These are phyloP conservation scores for Purshia tridentata DNA, from an alignment of 306 rosid species.

Conservation along the genomic window DNA sequence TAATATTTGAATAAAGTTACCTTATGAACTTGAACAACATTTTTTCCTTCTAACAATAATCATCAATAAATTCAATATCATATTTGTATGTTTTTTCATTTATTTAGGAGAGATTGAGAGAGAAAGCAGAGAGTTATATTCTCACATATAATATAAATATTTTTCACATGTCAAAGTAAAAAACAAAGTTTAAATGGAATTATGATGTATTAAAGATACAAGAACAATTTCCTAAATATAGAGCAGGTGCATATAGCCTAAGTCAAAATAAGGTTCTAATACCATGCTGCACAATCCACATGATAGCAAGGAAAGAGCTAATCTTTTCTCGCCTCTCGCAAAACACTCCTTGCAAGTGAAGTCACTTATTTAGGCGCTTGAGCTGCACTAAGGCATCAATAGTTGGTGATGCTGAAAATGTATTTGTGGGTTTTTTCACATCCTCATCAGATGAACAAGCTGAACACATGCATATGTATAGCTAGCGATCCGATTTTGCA, in stretches of 20 bases:
- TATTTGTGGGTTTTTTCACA: conserved; percentile 49
- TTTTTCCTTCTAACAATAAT: no score
- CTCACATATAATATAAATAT: no score
- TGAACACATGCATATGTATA: conserved; percentile 77
- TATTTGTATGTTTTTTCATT: no score
- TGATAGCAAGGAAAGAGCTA: conserved; percentile 29
- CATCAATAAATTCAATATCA: no score
- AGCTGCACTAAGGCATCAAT: conserved; percentile 64
- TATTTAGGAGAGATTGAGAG: no score
- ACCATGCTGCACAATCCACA: conserved; percentile 46
- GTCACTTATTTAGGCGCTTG: conserved; percentile 69
- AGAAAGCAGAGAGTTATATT: no score
- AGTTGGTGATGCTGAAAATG: conserved; percentile 48
- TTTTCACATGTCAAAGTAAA: conserved; percentile 8
- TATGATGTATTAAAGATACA: conserved; percentile 11
- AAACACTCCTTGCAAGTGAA: conserved; percentile 6
- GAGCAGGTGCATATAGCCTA: conserved; percentile 34
- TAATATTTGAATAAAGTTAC: no score
- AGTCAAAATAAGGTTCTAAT: conserved; percentile 40
- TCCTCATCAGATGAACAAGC: conserved; percentile 78
- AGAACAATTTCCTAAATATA: conserved; percentile 26
- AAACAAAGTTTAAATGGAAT: conserved; percentile 28
- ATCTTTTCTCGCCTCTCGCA: conserved; percentile 11
- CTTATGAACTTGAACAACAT: no score
- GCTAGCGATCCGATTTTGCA: conserved; percentile 77